Evolutionary conservation across 1,139 yeast species (phyloP).

Genomic region (Arxiozyma slooffiae): DNA sequence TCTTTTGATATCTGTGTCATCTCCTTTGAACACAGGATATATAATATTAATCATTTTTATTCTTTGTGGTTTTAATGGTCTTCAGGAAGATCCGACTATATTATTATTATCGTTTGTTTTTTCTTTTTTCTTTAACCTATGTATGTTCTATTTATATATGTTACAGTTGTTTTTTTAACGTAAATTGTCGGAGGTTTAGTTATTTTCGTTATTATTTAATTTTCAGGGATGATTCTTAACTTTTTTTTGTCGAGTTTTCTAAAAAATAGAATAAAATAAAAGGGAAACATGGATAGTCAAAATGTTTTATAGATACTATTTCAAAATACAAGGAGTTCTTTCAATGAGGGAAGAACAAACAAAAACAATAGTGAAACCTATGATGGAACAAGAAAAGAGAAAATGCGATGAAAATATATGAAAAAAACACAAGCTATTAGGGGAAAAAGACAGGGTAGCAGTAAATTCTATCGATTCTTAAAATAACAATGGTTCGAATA

Average conservation of each 20-base stretch:
- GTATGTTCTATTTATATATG: too few relatives aligned
- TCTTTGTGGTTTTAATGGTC: neutral
- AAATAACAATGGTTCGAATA: neutral
- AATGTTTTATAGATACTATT: too few relatives aligned
- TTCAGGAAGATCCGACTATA: too few relatives aligned
- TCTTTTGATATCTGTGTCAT: neutral
- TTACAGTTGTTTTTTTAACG: too few relatives aligned
- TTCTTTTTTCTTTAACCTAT: neutral
- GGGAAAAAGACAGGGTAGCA: neutral
- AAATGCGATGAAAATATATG: neutral
- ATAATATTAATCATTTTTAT: conserved; percentile 17
- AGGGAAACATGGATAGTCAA: neutral
- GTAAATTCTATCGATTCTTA: neutral
- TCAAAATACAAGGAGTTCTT: neutral
- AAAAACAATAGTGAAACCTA: neutral
- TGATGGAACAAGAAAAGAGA: neutral
- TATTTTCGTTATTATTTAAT: neutral
- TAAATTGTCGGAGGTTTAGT: neutral
- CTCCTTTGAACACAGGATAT: conserved; percentile 11
- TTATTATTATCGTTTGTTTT: neutral
- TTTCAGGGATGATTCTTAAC: neutral
- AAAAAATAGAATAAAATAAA: too few relatives aligned
- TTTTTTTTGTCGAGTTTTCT: too few relatives aligned
- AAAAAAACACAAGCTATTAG: neutral
- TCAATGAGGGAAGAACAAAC: neutral